phyloP scores from a whole-genome alignment of 371 early-diverging fungal genomes.

The Capillidium heterosporum region DNA sequence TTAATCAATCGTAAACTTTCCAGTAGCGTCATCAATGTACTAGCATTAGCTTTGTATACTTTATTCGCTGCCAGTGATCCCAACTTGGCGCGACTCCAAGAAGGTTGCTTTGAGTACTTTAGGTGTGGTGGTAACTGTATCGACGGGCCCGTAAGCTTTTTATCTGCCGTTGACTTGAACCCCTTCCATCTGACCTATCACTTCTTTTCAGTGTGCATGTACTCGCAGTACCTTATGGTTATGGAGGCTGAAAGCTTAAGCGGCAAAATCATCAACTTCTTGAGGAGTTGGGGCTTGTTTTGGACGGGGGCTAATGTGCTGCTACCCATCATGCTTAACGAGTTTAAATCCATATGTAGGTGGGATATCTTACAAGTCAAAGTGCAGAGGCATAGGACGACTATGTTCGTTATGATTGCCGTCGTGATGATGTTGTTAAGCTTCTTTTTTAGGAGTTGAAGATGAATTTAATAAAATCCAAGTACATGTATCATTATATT shows the following conservation, averaged over 20 bases:
- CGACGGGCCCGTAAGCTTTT: slow-evolving; percentile 63
- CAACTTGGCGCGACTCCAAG: slow-evolving; percentile 24
- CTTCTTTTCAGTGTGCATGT: slow-evolving; percentile 3
- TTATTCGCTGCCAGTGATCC: slow-evolving; percentile 47
- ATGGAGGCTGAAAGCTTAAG: neutral
- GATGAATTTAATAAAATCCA: no score
- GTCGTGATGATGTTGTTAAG: no score
- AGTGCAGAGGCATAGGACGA: no score
- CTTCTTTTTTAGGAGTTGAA: no score
- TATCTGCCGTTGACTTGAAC: slow-evolving; percentile 31
- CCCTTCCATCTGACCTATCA: slow-evolving; percentile 4
- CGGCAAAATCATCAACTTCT: neutral
- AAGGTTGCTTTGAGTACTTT: slow-evolving; percentile 80
- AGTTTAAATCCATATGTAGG: neutral
- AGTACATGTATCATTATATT: no score
- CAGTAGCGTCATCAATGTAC: slow-evolving; percentile 65
- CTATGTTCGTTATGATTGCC: no score
- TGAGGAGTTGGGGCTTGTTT: neutral
- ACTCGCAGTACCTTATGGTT: neutral
- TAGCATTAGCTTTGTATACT: slow-evolving; percentile 74
- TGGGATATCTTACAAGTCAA: no score
- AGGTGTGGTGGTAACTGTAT: slow-evolving; percentile 59
- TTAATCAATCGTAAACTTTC: slow-evolving; percentile 46
- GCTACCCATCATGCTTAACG: neutral
- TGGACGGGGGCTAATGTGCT: neutral